Evolutionary conservation across 2,329 filamentous ascomycete genomes (phyloP).

Genomic region (Cadophora sp.): DNA sequence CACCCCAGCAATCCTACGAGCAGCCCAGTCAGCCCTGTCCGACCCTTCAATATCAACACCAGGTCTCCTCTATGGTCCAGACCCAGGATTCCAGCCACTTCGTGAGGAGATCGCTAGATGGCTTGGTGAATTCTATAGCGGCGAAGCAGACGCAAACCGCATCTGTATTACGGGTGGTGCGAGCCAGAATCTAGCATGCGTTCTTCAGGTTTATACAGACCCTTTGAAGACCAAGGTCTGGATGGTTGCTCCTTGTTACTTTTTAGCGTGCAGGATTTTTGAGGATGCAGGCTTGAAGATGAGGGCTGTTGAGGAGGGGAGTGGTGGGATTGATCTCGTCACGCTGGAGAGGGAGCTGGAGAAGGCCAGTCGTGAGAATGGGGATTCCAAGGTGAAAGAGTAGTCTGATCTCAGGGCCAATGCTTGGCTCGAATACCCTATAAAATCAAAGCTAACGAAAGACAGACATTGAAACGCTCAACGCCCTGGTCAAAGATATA

Average conservation of each 20-base stretch:
- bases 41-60: slow-evolving; percentile 64
- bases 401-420: slow-evolving; percentile 2
- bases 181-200: slow-evolving; percentile 78
- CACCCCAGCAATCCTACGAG: slow-evolving; percentile 42
- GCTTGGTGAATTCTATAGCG: slow-evolving; percentile 62
- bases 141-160: slow-evolving; percentile 52
- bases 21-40: slow-evolving; percentile 64
- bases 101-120: slow-evolving; percentile 73
- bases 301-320: slow-evolving; percentile 76
- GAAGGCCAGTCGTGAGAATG: slow-evolving; percentile 22
- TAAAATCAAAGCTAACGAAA: slow-evolving; percentile 9
- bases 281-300: slow-evolving; percentile 80
- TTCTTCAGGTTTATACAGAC: slow-evolving; percentile 83
- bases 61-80: slow-evolving; percentile 80
- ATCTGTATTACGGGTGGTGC: slow-evolving; percentile 87
- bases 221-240: slow-evolving; percentile 79
- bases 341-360: slow-evolving; percentile 53
- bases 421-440: not conserved
- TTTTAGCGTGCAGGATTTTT: slow-evolving; percentile 85
- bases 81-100: slow-evolving; percentile 75
- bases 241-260: slow-evolving; percentile 84
- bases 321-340: slow-evolving; percentile 75
- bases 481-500: slow-evolving; percentile 78
- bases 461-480: slow-evolving; percentile 32
- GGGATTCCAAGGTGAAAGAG: slow-evolving; percentile 24